Base-by-base conservation (phyloP, 441 rosid genomes). In the Geranium incanum region DNA sequence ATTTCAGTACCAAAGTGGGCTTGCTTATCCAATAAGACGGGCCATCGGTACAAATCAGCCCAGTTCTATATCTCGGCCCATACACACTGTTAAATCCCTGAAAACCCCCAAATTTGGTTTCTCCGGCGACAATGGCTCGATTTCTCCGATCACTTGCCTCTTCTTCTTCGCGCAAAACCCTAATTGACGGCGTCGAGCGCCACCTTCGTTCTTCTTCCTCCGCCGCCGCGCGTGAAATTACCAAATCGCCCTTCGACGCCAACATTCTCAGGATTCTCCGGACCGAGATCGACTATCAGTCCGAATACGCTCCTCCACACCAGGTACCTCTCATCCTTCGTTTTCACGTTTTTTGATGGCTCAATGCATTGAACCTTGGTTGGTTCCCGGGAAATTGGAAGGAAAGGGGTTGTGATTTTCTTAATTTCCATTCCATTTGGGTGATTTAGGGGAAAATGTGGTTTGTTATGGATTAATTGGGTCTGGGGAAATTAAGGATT, bases 301-400 rank as follows among this genome's bases (percentile, higher is more conserved):
- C 74, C n/a, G 87, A 86, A 0, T 84, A 81, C 66, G 86, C 89
- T 18, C 90, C 91, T 75, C 87, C 89, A 0, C 78, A 76, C 19
- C 77, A 79, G 88, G 94, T 87, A 68, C 23, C 12, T 50, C 11
- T 50, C 4, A 9, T 50, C 15, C 3, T 28, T 28, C 33, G 33
- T 28, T 28, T 28, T 28, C 33, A 2, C 3, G 33, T 28, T 13
- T n/a, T 0, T 50, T 50, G 15, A 3, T 15, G 15, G 6, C n/a
- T n/a, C 1, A 55, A 55, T n/a, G 19, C 7, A 55, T 55, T 55
- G 57, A 4, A 4, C 3, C 9, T 12, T 50, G 57, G 13, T 50
- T 50, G 62, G 62, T 55, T 55, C 1, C 62, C 19, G 62, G 19
- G 21, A 55, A 2, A 55, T 52, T 52, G 59, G n/a, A 52, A 16